Evolutionary conservation across 1,284 basidiomycete species (phyloP), one percentile per base, ranked within the genome.

Genomic region (Fomitopsis pinicola): DNA sequence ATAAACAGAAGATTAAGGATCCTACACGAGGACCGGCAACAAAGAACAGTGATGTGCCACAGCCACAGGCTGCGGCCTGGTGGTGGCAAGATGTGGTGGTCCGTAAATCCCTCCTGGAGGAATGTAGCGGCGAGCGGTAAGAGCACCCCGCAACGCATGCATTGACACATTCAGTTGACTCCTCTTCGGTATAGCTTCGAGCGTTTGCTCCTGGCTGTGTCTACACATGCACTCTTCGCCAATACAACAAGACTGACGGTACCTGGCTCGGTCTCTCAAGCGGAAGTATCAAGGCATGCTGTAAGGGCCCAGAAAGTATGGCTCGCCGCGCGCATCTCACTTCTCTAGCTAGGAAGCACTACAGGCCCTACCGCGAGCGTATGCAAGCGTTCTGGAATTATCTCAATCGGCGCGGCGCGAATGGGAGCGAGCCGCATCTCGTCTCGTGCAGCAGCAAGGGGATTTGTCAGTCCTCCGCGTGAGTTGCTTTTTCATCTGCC

Each of bases 61-160:
- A 58, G 38, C 38, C 38, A 40, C 38, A 15, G 62, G 59, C 56
- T 58, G 58, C 15, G 74, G 38, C 75, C 2, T 78, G 74, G 75
- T 83, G 82, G 82, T 84, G 82, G 82, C 80, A 76, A 66, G 79
- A 82, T 59, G 76, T 83, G 1, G 73, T 83, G 6, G 80, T 83
- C 4, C 76, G 82, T 42, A 83, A 80, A 65, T 83, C 82, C 9
- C 64, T 83, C 44, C 66, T 84, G 36, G 82, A 84, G 62, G 82
- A 84, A 64, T 84, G 81, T 66, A 66, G 71, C 38, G 82, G 82
- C n/a, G 80, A 80, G 56, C 77, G 77, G 82, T 83, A 61, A 58
- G 68, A 64, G 40, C 30, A 55, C n/a, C 50, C 42, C 22, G 52
- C 50, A 52, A 44, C 45, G 40, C 30, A 52, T 52, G 58, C 22